Base-by-base conservation (phyloP, 2,329 filamentous ascomycete species). In the Penicillium italicum region DNA sequence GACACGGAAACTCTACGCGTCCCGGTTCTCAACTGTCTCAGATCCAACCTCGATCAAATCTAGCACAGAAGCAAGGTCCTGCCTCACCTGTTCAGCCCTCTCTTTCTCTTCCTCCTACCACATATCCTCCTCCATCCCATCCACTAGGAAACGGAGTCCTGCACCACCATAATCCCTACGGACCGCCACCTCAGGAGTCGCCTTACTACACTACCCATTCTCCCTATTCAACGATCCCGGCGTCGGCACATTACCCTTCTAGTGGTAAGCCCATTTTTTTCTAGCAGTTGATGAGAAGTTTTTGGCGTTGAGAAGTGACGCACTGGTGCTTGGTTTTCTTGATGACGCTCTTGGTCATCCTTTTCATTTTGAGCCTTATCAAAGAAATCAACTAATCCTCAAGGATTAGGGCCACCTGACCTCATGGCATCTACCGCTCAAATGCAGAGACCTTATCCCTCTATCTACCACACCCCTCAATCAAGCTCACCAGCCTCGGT, bases 401-500 rank as follows among this genome's bases (percentile, higher is more conserved):
- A 38, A 47, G 42, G 56, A 70, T 82, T 85, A 89, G 88, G 90
- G 75, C 85, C 87, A 74, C 85, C 86, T 71, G 84, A 86, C 70
- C 78, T 82, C 69, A 88, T 88, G 85, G 84, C 85, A 60, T 80
- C 76, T 60, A 71, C 84, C 64, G 81, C 84, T 65, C 83, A 84
- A 62, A 86, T 87, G 81, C 85, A 84, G 72, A 81, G 85, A 66
- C 82, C 80, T 44, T 96, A 95, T 72, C 92, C 92, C 65, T 90
- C 91, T 58, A 96, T 96, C 71, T 97, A 97, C 73, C 90, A 97
- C 74, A 95, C 92, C 18, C 91, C 92, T 53, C 92, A 97, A 77
- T 96, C 92, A 54, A 96, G 93, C 75, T 96, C 93, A 53, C 93
- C 93, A 46, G 90, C 91, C 37, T 96, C 92, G 48, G 92, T 97